Evolutionary conservation across 208 protist species (phyloP).

Genomic region (Wallacemonas sp.): DNA sequence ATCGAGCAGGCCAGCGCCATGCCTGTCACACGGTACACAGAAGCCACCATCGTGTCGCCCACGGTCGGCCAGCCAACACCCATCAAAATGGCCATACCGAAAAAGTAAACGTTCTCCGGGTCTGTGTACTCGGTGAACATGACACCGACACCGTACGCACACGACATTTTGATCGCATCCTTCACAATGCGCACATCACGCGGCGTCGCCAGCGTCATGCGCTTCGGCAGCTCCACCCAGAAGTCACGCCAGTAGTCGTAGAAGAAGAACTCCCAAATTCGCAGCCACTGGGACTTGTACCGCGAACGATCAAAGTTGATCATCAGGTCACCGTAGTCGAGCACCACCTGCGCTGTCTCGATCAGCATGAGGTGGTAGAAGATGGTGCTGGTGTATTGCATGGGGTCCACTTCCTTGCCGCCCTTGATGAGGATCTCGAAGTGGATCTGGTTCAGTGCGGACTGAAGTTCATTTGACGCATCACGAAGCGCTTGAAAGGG

Average conservation of each 20-base stretch:
- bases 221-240: constrained; percentile 33
- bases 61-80: constrained; percentile 56
- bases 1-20: constrained; percentile 50
- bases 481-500: constrained; percentile 43
- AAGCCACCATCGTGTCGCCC: constrained; percentile 54
- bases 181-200: constrained; percentile 37
- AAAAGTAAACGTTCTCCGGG: constrained; percentile 57
- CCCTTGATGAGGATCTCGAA: constrained; percentile 37
- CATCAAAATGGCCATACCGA: constrained; percentile 75
- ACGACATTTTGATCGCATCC: constrained; percentile 42
- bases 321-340: constrained; percentile 39
- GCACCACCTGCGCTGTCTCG: constrained; percentile 13
- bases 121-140: constrained; percentile 62
- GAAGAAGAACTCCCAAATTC: constrained; percentile 35
- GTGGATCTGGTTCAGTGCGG: constrained; percentile 46
- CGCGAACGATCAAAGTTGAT: constrained; percentile 33
- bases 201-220: constrained; percentile 40
- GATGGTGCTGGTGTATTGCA: constrained; percentile 36
- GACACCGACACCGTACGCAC: constrained; percentile 37
- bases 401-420: constrained; percentile 29
- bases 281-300: constrained; percentile 27
- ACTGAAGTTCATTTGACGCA: constrained; percentile 37
- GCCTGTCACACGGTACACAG: constrained; percentile 61
- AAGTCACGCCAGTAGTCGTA: constrained; percentile 37
- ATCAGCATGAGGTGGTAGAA: constrained; percentile 41